Evolutionary conservation across 2,329 filamentous ascomycete species (phyloP).

Genomic region (Cyphellophora europaea): DNA sequence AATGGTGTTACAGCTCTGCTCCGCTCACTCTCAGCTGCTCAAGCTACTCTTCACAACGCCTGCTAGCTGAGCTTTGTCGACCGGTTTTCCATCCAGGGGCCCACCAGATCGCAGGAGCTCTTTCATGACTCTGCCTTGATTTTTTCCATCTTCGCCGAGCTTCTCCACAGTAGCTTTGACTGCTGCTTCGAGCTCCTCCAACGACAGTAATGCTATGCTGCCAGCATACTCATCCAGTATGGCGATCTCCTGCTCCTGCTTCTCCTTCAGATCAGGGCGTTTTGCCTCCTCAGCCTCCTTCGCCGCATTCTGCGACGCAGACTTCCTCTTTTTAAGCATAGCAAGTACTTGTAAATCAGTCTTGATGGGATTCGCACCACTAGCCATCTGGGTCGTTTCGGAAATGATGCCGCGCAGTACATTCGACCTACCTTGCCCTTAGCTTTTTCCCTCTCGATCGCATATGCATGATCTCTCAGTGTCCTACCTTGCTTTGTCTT

Average conservation of each 20-base stretch:
- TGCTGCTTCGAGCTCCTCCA: slow-evolving; percentile 29
- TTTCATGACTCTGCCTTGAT: slow-evolving; percentile 32
- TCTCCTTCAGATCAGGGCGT: slow-evolving; percentile 34
- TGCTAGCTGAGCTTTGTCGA: slow-evolving; percentile 31
- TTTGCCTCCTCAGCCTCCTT: slow-evolving; percentile 31
- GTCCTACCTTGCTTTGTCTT: slow-evolving; percentile 34
- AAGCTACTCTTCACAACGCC: slow-evolving; percentile 27
- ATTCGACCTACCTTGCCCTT: slow-evolving; percentile 28
- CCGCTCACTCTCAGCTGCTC: too few relatives aligned
- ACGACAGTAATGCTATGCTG: slow-evolving; percentile 30
- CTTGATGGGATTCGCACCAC: slow-evolving; percentile 34
- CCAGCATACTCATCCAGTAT: slow-evolving; percentile 36
- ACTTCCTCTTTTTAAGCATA: slow-evolving; percentile 34
- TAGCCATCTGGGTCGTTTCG: slow-evolving; percentile 40
- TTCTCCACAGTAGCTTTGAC: slow-evolving; percentile 27
- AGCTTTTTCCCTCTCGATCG: too few relatives aligned
- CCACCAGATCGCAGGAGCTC: slow-evolving; percentile 31
- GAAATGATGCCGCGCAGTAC: slow-evolving; percentile 40
- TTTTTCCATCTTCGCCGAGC: slow-evolving; percentile 27
- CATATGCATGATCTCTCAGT: too few relatives aligned
- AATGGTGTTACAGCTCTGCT: too few relatives aligned
- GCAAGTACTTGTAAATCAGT: slow-evolving; percentile 38
- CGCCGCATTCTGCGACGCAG: slow-evolving; percentile 28
- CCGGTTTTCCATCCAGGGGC: slow-evolving; percentile 33
- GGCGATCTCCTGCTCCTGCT: slow-evolving; percentile 33